A percentile compares a stretch with the other conserved stretches of the same genome.
These are phyloP conservation scores for Cydonia oblonga DNA, from an alignment of 331 rosid genomes.

Conservation along the genomic window DNA sequence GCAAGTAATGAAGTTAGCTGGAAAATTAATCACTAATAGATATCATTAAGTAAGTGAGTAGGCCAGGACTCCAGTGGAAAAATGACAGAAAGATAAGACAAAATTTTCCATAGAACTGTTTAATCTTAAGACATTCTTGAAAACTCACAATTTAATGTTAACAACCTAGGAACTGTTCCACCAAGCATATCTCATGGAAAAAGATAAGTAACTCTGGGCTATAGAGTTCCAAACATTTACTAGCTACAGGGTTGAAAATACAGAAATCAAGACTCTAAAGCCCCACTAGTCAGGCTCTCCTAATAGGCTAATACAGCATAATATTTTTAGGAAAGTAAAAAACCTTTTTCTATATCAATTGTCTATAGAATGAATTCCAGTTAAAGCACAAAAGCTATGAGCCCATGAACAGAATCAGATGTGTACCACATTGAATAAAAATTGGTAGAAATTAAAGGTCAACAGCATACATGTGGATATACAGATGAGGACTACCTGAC, in stretches of 20 bases:
- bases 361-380: background rate
- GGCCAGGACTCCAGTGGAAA: background rate
- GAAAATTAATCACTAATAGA: conserved; percentile 15
- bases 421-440: background rate
- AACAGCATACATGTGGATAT: background rate
- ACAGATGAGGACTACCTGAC: conserved; percentile 58
- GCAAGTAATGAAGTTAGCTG: conserved; percentile 87
- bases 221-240: background rate
- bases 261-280: background rate
- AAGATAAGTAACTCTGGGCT: background rate
- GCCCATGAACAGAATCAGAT: background rate
- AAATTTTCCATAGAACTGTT: conserved; percentile 4
- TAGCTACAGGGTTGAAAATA: background rate
- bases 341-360: too few species aligned
- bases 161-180: conserved; percentile 2
- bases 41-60: conserved; percentile 13
- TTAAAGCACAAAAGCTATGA: background rate
- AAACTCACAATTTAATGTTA: background rate
- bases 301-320: too few species aligned
- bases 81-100: background rate
- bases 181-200: background rate
- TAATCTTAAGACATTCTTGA: conserved; percentile 5
- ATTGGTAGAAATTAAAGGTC: background rate
- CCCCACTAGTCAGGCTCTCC: background rate
- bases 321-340: too few species aligned